A percentile compares a stretch with the other conserved stretches of the same genome.
Conservation (phyloP, 2,329 filamentous ascomycete genomes). For the Fusarium graminum region DNA sequence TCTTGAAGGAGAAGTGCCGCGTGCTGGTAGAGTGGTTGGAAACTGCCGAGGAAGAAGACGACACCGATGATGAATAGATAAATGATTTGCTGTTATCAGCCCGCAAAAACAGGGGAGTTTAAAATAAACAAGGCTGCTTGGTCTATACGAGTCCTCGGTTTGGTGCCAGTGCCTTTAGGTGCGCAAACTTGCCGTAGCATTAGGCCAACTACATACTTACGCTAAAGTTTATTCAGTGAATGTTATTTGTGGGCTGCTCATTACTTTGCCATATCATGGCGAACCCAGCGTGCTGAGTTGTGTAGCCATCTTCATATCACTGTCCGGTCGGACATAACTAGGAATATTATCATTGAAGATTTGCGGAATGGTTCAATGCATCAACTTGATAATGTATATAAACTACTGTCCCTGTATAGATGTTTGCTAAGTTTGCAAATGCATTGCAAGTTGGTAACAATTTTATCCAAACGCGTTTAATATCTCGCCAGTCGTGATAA, state of each 20-base stretch:
- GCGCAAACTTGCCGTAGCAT: neutral
- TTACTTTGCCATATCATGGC: neutral
- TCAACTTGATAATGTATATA: neutral
- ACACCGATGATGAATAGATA: slow-evolving; percentile 58
- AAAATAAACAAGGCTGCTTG: slow-evolving; percentile 33
- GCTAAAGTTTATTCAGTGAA: neutral
- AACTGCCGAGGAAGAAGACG: slow-evolving; percentile 79
- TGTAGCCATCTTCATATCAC: neutral
- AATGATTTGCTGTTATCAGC: slow-evolving; percentile 10
- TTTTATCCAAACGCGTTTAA: neutral
- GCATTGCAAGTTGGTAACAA: neutral
- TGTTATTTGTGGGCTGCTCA: neutral
- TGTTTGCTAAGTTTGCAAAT: too few relatives aligned
- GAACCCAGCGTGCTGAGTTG: neutral
- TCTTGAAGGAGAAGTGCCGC: slow-evolving; percentile 78
- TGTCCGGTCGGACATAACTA: neutral
- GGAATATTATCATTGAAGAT: neutral
- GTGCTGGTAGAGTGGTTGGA: slow-evolving; percentile 87
- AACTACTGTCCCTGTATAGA: neutral
- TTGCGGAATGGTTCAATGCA: neutral
- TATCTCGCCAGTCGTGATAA: neutral
- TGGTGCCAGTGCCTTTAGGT: neutral
- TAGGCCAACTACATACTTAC: neutral
- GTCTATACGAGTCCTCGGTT: neutral
- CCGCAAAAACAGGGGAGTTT: slow-evolving; percentile 26